phyloP scores from a whole-genome alignment of 2,329 filamentous ascomycete species.

The Orbilia oligospora region DNA sequence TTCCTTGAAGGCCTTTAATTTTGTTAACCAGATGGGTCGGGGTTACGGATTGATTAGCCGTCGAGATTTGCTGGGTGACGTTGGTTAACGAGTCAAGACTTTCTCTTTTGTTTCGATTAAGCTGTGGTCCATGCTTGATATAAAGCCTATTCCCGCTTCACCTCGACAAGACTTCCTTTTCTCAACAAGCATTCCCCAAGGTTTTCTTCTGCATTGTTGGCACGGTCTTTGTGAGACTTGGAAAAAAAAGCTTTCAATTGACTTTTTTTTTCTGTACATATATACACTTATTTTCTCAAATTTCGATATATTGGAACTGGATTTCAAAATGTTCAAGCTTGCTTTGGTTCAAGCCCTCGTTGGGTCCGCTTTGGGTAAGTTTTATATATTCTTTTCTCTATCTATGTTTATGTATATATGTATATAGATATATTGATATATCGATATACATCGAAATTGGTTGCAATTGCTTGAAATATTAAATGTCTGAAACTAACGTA shows the following conservation, averaged over 20 bases:
- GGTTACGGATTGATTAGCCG: constrained; percentile 59
- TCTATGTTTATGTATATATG: too few species aligned
- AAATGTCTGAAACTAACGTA: not conserved
- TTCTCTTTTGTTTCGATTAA: constrained; percentile 6
- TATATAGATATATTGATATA: too few species aligned
- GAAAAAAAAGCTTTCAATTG: constrained; percentile 21
- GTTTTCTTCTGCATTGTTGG: constrained; percentile 28
- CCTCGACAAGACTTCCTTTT: constrained; percentile 20
- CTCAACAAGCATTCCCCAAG: constrained; percentile 33
- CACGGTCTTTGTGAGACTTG: constrained; percentile 13
- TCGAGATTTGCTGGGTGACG: constrained; percentile 23
- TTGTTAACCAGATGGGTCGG: constrained; percentile 22
- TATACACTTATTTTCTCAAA: constrained; percentile 32
- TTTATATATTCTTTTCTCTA: not conserved
- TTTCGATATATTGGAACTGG: constrained; percentile 53
- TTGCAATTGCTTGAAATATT: not conserved
- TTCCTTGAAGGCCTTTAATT: constrained; percentile 16
- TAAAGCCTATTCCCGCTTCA: constrained; percentile 40
- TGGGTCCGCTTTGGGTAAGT: constrained; percentile 54
- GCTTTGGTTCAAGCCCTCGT: constrained; percentile 59
- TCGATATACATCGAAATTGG: too few species aligned
- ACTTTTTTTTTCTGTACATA: constrained; percentile 2
- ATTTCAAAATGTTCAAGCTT: constrained; percentile 60
- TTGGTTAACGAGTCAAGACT: constrained; percentile 29
- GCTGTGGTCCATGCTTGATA: constrained; percentile 36